Base-by-base conservation (phyloP, 2,329 filamentous ascomycete genomes). In the Phialophora chinensis region DNA sequence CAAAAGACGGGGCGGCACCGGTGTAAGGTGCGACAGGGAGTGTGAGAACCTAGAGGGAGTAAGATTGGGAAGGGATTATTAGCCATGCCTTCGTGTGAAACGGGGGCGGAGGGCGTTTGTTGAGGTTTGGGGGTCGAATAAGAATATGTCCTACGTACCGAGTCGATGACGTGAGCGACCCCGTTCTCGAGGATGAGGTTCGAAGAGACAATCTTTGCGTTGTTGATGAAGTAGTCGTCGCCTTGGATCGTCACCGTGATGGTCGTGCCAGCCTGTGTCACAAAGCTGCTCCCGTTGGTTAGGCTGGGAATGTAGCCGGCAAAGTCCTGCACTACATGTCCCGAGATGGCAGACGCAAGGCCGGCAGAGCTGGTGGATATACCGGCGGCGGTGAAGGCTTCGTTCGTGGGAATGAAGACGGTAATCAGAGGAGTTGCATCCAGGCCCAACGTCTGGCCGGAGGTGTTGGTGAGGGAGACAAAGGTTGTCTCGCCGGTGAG, bases 171-270 rank as follows among this genome's bases (percentile, higher is more conserved):
- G 17, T 61, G 58, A 53, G 58, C 58, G 8, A 61, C 58, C 10
- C 58, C 58, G 49, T 61, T 61, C 20, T 61, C 58, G 17, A 61
- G 29, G n/a, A 61, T 53, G n/a, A 61, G 58, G 33, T 61, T 61
- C 44, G 58, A 61, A 4, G 58, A 31, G 58, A 61, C 20, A 3
- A 61, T 61, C 47, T 53, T 61, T 50, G 58, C 58, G 23, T 61
- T 53, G 58, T 61, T 61, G 29, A 61, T 49, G 23, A 61, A 61
- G 58, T 61, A 61, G 27, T 61, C 58, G 12, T 53, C 58, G 7
- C 58, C 58, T 25, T 61, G 47, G 47, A 61, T 38, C 4, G 58
- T 61, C 17, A 61, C 58, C 8, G 58, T 61, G 44, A 61, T 29
- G 23, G 58, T 61, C 20, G 58, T 33, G 47, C 58, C 58, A 20